These are phyloP conservation scores for Cordia subcordata DNA, from an alignment of 257 asterid genomes.

Conservation along the genomic window DNA sequence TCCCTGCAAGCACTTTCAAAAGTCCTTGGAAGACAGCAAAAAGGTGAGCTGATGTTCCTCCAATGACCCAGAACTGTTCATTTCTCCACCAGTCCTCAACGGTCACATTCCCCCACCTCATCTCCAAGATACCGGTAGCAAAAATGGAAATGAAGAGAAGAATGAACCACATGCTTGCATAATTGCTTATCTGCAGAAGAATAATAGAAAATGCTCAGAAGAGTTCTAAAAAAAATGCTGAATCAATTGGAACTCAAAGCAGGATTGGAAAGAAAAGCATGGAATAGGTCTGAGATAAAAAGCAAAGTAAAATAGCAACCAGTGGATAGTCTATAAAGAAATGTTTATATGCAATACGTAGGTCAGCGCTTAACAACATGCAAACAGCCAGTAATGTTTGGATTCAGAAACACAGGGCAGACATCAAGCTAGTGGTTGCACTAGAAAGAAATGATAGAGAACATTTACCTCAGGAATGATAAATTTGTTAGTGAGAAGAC, in stretches of 20 bases:
- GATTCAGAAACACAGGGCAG: not conserved
- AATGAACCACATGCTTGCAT: constrained; percentile 7
- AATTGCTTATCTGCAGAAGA: constrained; percentile 4
- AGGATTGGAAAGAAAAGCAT: too few species aligned
- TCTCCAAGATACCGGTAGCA: constrained; percentile 4
- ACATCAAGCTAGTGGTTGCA: not conserved
- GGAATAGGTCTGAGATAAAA: too few species aligned
- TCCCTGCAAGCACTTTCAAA: constrained; percentile 3
- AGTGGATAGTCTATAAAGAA: too few species aligned
- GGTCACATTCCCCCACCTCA: constrained; percentile 6
- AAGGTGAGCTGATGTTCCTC: constrained; percentile 4
- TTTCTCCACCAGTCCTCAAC: constrained; percentile 8
- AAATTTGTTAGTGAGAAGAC: constrained; percentile 53
- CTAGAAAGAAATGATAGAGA: not conserved
- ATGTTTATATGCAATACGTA: too few species aligned
- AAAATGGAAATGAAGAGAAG: constrained; percentile 3
- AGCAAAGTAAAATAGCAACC: too few species aligned
- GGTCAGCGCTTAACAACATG: too few species aligned
- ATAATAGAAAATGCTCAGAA: not conserved
- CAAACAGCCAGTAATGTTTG: too few species aligned
- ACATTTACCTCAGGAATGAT: constrained; percentile 48
- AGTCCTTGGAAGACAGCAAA: constrained; percentile 7
- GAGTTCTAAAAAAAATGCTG: not conserved
- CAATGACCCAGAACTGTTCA: constrained; percentile 9
- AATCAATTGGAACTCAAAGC: too few species aligned